These are phyloP conservation scores for Cruciata laevipes DNA, from an alignment of 257 asterid genomes.

Conservation along the genomic window DNA sequence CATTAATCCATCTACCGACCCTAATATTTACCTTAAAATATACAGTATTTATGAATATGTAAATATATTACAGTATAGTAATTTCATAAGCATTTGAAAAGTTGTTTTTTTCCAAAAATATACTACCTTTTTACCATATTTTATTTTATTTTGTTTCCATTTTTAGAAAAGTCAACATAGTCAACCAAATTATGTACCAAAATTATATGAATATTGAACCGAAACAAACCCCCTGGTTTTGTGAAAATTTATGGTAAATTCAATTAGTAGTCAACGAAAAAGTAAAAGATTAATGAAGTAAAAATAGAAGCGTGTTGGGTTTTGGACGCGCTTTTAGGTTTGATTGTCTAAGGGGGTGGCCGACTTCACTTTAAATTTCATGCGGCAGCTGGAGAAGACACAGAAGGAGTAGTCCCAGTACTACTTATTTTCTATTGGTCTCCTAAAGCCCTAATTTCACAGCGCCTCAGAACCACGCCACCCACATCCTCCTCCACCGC, in stretches of 20 bases:
- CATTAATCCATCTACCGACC: no score
- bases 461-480: background rate
- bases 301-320: background rate
- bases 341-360: background rate
- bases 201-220: no score
- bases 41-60: no score
- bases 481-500: background rate
- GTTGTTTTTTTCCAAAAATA: no score
- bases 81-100: no score
- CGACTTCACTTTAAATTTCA: background rate
- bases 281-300: background rate
- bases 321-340: background rate
- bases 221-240: no score
- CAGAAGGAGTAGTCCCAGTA: background rate
- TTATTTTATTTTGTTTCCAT: no score
- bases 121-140: no score
- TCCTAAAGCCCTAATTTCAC: slow-evolving; percentile 2
- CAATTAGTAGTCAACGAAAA: background rate
- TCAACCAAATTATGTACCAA: no score
- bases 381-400: slow-evolving; percentile 1
- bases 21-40: no score
- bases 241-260: background rate
- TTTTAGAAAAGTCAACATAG: no score
- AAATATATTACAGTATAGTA: no score
- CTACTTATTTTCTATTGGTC: background rate